Base-by-base conservation (phyloP, 768 basidiomycete species). In the Boletellus emodensis region DNA sequence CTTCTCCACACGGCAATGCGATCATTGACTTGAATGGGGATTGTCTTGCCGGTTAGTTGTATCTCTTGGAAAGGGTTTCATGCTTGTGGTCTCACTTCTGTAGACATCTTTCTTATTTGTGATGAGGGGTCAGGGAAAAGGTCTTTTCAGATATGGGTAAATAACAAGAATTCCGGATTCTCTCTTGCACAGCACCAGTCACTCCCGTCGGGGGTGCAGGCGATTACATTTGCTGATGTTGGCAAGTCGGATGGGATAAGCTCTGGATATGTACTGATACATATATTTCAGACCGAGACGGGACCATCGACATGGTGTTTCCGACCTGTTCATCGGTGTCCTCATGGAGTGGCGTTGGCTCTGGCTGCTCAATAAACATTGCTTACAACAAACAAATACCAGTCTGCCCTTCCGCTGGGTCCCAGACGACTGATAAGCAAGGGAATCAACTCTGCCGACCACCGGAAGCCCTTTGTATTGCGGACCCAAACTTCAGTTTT, bases 1-100 rank as follows among this genome's bases (percentile, higher is more conserved):
- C 90, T 11, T 84, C 85, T 55, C 94, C 95, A 6, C 96, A 98
- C 63, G 93, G 89, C 63, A 96, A 94, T 67, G 94, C 94, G 0
- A 87, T 94, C 15, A 80, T 98, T 5, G 96, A 99, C 61, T 72
- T 99, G 35, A 82, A 98, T 54, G 96, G 96, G 12, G 96, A 99
- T 66, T 98, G 96, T 66, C 76, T 96, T 4, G 92, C 94, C 55
- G 92, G 92, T 87, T 53, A 24, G 53, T 51, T 8, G 32, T 8
- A 33, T 18, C 17, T 14, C 1, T 1, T 17, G 4, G 6, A 2
- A 7, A 12, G 9, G 15, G 41, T 17, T 18, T 3, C 33, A 2
- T 28, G 9, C 44, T 53, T 18, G 51, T 33, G 58, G 40, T 28
- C 34, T 41, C 49, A 12, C 26, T 22, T 43, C 28, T 51, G 52